phyloP scores from a whole-genome alignment of 2,329 filamentous ascomycete genomes.

The Fulvia fulva region DNA sequence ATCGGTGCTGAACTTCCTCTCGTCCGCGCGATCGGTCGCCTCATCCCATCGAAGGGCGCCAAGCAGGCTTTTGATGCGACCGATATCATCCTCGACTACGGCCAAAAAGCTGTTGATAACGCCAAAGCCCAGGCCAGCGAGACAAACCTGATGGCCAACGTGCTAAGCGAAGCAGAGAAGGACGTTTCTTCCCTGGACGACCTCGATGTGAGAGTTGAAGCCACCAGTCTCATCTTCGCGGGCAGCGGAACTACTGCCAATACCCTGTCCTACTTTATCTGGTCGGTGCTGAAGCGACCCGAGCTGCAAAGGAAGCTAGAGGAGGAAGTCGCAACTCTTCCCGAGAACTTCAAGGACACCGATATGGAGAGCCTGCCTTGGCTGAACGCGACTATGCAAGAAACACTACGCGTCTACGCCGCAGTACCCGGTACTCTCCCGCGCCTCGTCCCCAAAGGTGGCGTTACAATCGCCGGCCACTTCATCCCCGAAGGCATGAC shows the following conservation, averaged over 20 bases:
- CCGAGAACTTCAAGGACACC: constrained; percentile 15
- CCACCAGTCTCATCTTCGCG: constrained; percentile 28
- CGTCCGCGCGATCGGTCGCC: constrained; percentile 19
- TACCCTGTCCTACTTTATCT: constrained; percentile 30
- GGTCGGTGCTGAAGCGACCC: constrained; percentile 26
- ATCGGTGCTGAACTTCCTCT: constrained; percentile 32
- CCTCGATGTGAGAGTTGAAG: constrained; percentile 26
- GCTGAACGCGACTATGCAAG: constrained; percentile 25
- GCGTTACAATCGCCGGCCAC: constrained; percentile 17
- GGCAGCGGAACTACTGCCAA: constrained; percentile 32
- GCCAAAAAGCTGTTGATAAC: constrained; percentile 22
- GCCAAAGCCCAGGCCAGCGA: constrained; percentile 15
- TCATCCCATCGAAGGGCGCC: constrained; percentile 17
- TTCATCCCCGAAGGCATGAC: constrained; percentile 24
- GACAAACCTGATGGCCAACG: constrained; percentile 25
- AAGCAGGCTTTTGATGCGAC: constrained; percentile 20
- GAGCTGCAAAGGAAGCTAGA: constrained; percentile 18
- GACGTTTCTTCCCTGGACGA: constrained; percentile 25
- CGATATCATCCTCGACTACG: constrained; percentile 21
- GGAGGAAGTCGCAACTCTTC: constrained; percentile 21
- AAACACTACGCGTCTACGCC: constrained; percentile 31
- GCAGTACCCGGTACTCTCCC: constrained; percentile 30
- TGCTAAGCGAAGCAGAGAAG: constrained; percentile 24
- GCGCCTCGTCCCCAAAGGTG: constrained; percentile 25
- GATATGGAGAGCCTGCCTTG: constrained; percentile 23